These are phyloP conservation scores for Syzygium oleosum DNA, from an alignment of 345 rosid species.

Conservation along the genomic window DNA sequence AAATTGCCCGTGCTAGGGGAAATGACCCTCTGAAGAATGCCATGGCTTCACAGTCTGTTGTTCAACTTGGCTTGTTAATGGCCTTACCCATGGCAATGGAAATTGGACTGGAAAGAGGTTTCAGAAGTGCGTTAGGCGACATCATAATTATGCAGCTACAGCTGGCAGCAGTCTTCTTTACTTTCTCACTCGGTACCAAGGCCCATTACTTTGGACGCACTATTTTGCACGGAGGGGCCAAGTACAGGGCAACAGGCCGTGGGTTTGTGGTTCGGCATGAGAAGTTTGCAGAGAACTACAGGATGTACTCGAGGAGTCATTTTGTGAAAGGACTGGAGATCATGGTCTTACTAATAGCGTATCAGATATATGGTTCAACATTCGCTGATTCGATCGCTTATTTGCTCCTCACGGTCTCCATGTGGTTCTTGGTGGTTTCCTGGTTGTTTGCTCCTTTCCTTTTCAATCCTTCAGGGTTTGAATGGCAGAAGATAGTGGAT, in stretches of 20 bases:
- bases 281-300: slow-evolving; percentile 94
- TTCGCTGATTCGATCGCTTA: slow-evolving; percentile 19
- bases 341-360: slow-evolving; percentile 62
- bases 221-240: slow-evolving; percentile 93
- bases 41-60: slow-evolving; percentile 89
- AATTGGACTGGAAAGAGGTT: slow-evolving; percentile 95
- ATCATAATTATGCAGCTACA: slow-evolving; percentile 94
- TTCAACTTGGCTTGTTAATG: slow-evolving; percentile 79
- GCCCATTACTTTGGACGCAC: slow-evolving; percentile 92
- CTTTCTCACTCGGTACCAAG: slow-evolving; percentile 94
- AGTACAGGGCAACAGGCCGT: slow-evolving; percentile 98
- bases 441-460: slow-evolving; percentile 88
- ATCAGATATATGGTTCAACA: slow-evolving; percentile 55
- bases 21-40: slow-evolving; percentile 71
- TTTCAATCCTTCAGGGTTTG: slow-evolving; percentile 93
- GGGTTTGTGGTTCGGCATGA: slow-evolving; percentile 97
- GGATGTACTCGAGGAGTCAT: slow-evolving; percentile 98
- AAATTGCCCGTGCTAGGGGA: slow-evolving; percentile 56
- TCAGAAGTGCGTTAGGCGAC: slow-evolving; percentile 77
- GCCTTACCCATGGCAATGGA: slow-evolving; percentile 97
- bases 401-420: slow-evolving; percentile 51
- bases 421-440: slow-evolving; percentile 86
- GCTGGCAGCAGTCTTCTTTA: slow-evolving; percentile 85
- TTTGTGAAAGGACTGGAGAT: slow-evolving; percentile 87
- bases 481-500: slow-evolving; percentile 97